These are phyloP conservation scores for Phytophthora pisi DNA, from an alignment of 352 stramenopile species.

Conservation along the genomic window DNA sequence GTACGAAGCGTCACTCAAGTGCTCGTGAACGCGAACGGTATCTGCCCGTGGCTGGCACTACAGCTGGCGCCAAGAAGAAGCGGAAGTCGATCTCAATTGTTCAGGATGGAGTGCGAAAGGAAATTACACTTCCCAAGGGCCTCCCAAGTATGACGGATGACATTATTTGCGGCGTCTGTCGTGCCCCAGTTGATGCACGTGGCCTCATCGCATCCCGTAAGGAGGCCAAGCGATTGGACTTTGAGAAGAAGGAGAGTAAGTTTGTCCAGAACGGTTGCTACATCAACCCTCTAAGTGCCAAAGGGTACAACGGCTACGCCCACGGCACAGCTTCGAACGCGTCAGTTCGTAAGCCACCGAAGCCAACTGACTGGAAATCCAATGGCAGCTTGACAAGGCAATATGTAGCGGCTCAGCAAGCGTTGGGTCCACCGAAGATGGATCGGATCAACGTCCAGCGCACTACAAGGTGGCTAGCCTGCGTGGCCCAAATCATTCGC, in stretches of 20 bases:
- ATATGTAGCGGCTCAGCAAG: constrained; percentile 25
- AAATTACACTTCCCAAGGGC: constrained; percentile 59
- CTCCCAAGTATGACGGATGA: constrained; percentile 55
- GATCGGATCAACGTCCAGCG: constrained; percentile 81
- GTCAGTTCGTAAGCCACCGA: constrained; percentile 25
- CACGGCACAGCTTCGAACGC: constrained; percentile 22
- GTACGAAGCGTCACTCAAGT: constrained; percentile 63
- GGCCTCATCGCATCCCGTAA: constrained; percentile 61
- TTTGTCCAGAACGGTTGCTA: constrained; percentile 72
- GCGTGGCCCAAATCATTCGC: constrained; percentile 70
- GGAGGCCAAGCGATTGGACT: constrained; percentile 54
- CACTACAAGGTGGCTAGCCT: constrained; percentile 74
- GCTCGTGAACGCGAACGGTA: constrained; percentile 32
- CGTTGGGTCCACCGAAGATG: constrained; percentile 69
- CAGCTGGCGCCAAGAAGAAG: constrained; percentile 59
- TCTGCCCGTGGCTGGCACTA: constrained; percentile 11
- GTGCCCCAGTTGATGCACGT: constrained; percentile 51
- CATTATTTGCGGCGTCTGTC: constrained; percentile 66
- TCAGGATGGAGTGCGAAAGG: constrained; percentile 58
- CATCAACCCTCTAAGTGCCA: constrained; percentile 48
- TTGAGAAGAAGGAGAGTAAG: constrained; percentile 62
- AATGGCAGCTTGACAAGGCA: constrained; percentile 26
- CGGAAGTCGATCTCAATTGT: constrained; percentile 55
- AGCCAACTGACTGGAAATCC: constrained; percentile 23
- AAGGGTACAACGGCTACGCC: constrained; percentile 19